phyloP scores from a whole-genome alignment of 2,329 filamentous ascomycete species.

The Arthroderma uncinatum region DNA sequence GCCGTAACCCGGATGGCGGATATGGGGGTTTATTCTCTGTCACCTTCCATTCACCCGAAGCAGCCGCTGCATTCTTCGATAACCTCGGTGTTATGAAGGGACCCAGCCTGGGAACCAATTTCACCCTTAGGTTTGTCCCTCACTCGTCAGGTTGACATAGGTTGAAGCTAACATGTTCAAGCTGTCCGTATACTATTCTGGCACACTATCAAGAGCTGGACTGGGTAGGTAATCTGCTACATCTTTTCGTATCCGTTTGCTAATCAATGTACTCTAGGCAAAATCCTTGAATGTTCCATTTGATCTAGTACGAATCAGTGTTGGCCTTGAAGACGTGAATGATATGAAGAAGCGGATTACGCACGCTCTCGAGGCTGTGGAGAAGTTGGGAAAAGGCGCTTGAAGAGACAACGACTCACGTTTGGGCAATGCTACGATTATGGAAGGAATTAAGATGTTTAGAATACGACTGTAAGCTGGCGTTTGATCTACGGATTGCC shows the following conservation, averaged over 20 bases:
- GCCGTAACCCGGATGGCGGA: conserved; percentile 60
- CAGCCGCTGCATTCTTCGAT: conserved; percentile 77
- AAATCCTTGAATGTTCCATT: conserved; percentile 66
- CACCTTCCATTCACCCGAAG: conserved; percentile 58
- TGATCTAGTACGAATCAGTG: conserved; percentile 72
- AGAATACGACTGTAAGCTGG: neutral
- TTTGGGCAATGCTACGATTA: neutral
- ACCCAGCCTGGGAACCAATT: conserved; percentile 91
- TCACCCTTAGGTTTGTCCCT: conserved; percentile 56
- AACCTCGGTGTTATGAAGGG: conserved; percentile 80
- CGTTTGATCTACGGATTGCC: neutral
- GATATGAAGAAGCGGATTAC: conserved; percentile 55
- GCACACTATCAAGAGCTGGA: conserved; percentile 85
- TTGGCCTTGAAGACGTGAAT: conserved; percentile 70
- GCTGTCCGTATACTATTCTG: conserved; percentile 79
- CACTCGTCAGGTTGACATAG: neutral
- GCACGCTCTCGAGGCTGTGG: conserved; percentile 53
- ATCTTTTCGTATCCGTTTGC: conserved; percentile 11
- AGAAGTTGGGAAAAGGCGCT: neutral
- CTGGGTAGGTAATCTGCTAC: conserved; percentile 50
- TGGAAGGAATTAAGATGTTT: no score
- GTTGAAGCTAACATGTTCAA: conserved; percentile 19
- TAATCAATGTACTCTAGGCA: conserved; percentile 37
- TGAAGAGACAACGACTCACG: neutral
- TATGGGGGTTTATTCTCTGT: conserved; percentile 86